Evolutionary conservation across 305 asterid genomes (phyloP).

Genomic region (Withania somnifera): DNA sequence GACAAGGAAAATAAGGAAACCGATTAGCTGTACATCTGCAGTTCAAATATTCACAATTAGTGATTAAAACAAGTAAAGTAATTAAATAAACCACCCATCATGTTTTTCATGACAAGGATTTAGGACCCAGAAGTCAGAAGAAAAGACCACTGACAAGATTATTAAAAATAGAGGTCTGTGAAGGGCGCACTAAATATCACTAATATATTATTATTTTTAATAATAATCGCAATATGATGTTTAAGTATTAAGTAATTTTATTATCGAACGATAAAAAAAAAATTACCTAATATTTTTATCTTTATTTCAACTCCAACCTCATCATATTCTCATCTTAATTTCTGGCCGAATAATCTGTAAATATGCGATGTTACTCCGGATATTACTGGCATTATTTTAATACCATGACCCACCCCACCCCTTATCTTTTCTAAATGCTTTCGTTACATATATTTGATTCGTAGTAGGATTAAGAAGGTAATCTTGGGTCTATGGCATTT

Average conservation of each 20-base stretch:
- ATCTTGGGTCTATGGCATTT: background rate
- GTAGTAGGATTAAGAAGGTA: background rate
- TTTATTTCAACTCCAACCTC: no score
- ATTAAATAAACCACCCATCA: background rate
- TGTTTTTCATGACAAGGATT: background rate
- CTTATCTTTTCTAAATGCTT: background rate
- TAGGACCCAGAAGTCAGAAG: slow-evolving; percentile 2
- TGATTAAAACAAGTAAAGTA: background rate
- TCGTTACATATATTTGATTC: background rate
- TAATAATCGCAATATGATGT: no score
- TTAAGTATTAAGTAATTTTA: no score
- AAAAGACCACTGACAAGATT: background rate
- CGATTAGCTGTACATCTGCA: background rate
- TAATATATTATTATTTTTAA: no score
- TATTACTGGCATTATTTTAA: background rate
- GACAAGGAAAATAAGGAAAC: background rate
- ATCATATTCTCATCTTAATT: no score
- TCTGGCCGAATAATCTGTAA: no score
- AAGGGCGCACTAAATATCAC: background rate
- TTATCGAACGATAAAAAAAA: no score
- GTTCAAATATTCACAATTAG: background rate
- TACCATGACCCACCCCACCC: background rate
- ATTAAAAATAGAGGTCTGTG: background rate
- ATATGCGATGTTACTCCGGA: background rate
- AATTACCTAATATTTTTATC: no score